Evolutionary conservation across 2,329 filamentous ascomycete species (phyloP).

Genomic region (Thielaviopsis populi): DNA sequence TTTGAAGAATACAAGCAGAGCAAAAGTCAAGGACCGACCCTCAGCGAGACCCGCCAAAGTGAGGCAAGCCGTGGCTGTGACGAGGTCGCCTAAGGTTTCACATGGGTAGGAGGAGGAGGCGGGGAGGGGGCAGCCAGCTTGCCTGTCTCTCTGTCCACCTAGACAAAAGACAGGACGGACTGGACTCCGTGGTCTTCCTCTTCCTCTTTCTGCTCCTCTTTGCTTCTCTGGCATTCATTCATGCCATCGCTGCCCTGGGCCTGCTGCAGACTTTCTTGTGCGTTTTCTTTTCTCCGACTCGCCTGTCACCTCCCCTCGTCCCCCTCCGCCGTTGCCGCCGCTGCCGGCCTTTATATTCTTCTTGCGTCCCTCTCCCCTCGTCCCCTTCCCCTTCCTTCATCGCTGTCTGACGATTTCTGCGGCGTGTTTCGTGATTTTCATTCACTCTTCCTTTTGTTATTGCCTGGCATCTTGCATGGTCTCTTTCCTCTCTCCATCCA

Average conservation of each 20-base stretch:
- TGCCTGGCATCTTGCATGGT: background rate
- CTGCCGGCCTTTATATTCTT: background rate
- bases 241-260: too few relatives aligned
- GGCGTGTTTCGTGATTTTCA: slow-evolving; percentile 10
- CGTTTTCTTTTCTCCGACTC: background rate
- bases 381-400: background rate
- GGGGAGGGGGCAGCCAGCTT: background rate
- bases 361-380: background rate
- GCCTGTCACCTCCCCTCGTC: background rate
- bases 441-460: slow-evolving; percentile 6
- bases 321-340: too few relatives aligned
- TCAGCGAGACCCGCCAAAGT: background rate
- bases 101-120: background rate
- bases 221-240: background rate
- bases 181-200: too few relatives aligned
- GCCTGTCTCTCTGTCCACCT: background rate
- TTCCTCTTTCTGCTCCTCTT: background rate
- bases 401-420: slow-evolving; percentile 1
- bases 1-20: background rate
- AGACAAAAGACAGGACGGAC: too few relatives aligned
- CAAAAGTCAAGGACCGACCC: background rate
- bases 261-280: too few relatives aligned
- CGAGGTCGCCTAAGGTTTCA: slow-evolving; percentile 3
- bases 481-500: background rate
- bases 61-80: background rate